Conservation (phyloP, 225 moss, liverwort and hornwort genomes). For the Straminergon stramineum region DNA sequence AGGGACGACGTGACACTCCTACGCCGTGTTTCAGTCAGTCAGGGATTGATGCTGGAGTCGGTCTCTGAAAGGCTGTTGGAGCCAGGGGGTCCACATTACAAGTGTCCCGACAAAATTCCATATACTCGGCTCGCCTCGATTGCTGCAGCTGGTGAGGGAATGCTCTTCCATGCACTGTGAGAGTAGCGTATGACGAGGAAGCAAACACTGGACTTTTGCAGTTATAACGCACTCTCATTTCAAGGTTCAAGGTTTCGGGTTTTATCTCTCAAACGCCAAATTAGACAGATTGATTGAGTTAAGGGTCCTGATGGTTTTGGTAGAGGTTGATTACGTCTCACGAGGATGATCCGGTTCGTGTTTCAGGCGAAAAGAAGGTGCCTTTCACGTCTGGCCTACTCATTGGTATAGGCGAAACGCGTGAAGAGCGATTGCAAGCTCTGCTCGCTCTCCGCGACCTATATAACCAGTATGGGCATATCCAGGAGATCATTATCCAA, state of each 20-base stretch:
- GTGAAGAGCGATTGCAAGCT: constrained; percentile 65
- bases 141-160: constrained; percentile 65
- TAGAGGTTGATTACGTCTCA: neutral
- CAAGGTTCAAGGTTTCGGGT: neutral
- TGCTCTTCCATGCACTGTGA: neutral
- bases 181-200: neutral
- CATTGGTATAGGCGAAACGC: constrained; percentile 85
- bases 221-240: neutral
- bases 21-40: constrained; percentile 72
- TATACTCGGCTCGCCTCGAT: constrained; percentile 62
- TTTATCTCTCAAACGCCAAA: neutral
- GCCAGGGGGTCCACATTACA: constrained; percentile 75
- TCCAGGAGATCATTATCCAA: constrained; percentile 90
- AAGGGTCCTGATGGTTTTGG: neutral
- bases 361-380: constrained; percentile 67
- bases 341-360: constrained; percentile 1
- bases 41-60: constrained; percentile 92
- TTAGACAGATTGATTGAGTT: neutral
- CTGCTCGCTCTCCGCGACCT: constrained; percentile 65
- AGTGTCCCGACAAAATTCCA: constrained; percentile 79
- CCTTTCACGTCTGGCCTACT: constrained; percentile 83
- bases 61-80: constrained; percentile 61
- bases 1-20: constrained; percentile 56
- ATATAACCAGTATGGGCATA: constrained; percentile 58
- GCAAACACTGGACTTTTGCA: neutral